Base-by-base conservation (phyloP, 2,329 filamentous ascomycete genomes). In the Akanthomyces lecanii region DNA sequence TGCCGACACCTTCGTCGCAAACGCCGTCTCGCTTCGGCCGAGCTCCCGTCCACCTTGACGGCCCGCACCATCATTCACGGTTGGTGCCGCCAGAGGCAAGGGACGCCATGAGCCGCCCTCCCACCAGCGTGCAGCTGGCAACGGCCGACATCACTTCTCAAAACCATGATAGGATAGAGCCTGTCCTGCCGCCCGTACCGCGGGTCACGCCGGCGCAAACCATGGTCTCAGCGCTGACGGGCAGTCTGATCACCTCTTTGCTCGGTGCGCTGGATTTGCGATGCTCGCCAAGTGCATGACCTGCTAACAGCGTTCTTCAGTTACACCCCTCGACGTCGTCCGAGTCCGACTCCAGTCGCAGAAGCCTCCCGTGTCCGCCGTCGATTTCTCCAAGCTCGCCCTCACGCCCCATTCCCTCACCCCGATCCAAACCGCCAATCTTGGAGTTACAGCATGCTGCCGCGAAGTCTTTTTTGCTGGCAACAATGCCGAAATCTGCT, bases 401-500 rank as follows among this genome's bases (percentile, higher is more conserved):
- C 68, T 86, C 71, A 76, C 83, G 69, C 77, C 83, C 69, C 72
- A 82, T 68, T 86, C 85, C 72, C 73, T 88, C 68, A 87, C 86
- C 66, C 85, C 89, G 67, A 84, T 95, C 55, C 91, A 92, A 62
- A 87, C 85, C 2, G 75, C 90, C 36, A 91, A 94, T 71, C 85
- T 98, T 56, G 95, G 95, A 65, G 91, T 98, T 61, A 97, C 93
- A 18, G 88, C 93, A 45, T 99, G 95, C 77, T 99, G 95, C 73
- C 88, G 95, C 65, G 94, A 99, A 75, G 94, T 99, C 42, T 99
- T 98, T 76, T 99, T 96, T 82, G 87, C 94, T 66, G 93, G 92
- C 68, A 93, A 96, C 72, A 90, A 89, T 74, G 85, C 88, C 28
- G 89, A 92, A 64, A 86, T 89, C 67, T 97, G 93, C 73, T 81